Conservation (phyloP, 805 yeast species). For the Cyberlindnera bimundalis region DNA sequence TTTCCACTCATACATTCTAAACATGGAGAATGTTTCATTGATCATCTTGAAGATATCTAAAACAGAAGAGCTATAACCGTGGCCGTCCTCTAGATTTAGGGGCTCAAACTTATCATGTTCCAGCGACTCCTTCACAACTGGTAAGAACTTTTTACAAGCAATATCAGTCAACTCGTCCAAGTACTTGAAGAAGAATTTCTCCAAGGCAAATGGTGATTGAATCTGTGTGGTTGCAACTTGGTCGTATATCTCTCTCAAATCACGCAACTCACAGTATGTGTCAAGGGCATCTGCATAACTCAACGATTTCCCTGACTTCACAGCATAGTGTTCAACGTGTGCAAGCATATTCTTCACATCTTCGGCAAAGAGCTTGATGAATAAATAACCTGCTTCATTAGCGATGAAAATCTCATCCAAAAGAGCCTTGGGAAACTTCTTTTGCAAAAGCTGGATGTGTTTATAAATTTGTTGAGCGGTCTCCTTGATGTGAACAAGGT, state of each 20-base stretch:
- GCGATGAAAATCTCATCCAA: constrained; percentile 55
- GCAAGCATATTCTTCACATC: constrained; percentile 50
- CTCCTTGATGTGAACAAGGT: constrained; percentile 51
- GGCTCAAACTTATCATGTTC: constrained; percentile 56
- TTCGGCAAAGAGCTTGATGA: constrained; percentile 50
- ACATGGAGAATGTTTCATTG: constrained; percentile 51
- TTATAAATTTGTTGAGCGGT: constrained; percentile 51
- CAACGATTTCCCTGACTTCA: constrained; percentile 31
- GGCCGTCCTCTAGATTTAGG: constrained; percentile 40
- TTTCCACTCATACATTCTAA: constrained; percentile 63
- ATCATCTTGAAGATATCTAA: constrained; percentile 64
- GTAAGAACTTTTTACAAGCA: constrained; percentile 43
- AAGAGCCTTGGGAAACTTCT: constrained; percentile 57
- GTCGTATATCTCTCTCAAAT: constrained; percentile 46
- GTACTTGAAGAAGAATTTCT: constrained; percentile 50
- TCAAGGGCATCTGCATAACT: constrained; percentile 53
- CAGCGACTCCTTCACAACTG: constrained; percentile 53
- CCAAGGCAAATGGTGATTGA: constrained; percentile 52
- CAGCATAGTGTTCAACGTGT: constrained; percentile 42
- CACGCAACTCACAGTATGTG: constrained; percentile 49
- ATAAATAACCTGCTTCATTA: constrained; percentile 42
- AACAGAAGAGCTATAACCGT: constrained; percentile 55
- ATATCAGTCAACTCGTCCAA: constrained; percentile 38
- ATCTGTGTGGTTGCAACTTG: constrained; percentile 42
- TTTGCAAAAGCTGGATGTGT: constrained; percentile 50